These are phyloP conservation scores for Myxozyma kluyveri DNA, from an alignment of 805 yeast species.

Conservation along the genomic window DNA sequence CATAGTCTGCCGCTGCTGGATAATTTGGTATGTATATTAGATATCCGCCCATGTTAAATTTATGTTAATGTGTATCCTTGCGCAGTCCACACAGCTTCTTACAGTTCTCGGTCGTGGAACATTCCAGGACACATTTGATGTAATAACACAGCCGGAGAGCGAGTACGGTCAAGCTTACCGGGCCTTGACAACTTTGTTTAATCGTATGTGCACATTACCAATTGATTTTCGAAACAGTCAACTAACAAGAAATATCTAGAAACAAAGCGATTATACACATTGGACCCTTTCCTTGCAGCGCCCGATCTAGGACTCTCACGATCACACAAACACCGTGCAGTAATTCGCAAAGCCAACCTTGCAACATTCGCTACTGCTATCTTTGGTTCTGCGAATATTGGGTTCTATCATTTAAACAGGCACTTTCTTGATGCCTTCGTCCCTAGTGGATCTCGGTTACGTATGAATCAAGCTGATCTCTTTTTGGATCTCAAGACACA, in stretches of 20 bases:
- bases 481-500: slow-evolving; percentile 90
- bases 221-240: neutral
- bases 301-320: slow-evolving; percentile 47
- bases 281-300: slow-evolving; percentile 69
- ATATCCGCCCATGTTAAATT: neutral
- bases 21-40: slow-evolving; percentile 46
- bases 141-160: slow-evolving; percentile 63
- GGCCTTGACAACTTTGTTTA: slow-evolving; percentile 70
- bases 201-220: slow-evolving; percentile 38
- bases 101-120: slow-evolving; percentile 64
- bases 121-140: slow-evolving; percentile 67
- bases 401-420: slow-evolving; percentile 81
- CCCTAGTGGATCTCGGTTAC: slow-evolving; percentile 61
- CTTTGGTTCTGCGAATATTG: slow-evolving; percentile 78
- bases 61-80: neutral
- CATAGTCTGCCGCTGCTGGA: slow-evolving; percentile 64
- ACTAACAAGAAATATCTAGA: slow-evolving; percentile 33
- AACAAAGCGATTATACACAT: slow-evolving; percentile 64
- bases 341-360: slow-evolving; percentile 78
- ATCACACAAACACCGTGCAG: slow-evolving; percentile 45
- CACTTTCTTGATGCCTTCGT: slow-evolving; percentile 84
- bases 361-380: slow-evolving; percentile 88
- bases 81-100: slow-evolving; percentile 65
- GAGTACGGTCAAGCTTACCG: slow-evolving; percentile 60
- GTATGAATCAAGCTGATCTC: slow-evolving; percentile 72